phyloP scores from a whole-genome alignment of 2,329 filamentous ascomycete species.

The Arthrobotrys sphaeroides region DNA sequence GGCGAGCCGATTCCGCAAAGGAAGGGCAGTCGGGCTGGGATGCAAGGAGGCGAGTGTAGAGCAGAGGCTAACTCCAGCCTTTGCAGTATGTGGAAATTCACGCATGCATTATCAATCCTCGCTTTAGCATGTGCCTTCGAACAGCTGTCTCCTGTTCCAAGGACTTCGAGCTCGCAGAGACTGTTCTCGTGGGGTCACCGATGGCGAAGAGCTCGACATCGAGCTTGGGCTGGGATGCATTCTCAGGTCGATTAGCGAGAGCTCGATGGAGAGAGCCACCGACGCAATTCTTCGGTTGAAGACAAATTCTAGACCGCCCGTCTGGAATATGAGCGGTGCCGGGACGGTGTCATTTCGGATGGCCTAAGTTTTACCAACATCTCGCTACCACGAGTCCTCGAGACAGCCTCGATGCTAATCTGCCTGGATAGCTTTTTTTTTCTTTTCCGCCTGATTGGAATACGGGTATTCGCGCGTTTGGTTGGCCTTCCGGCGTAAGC shows the following conservation, averaged over 20 bases:
- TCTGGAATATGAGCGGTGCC: not conserved
- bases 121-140: not conserved
- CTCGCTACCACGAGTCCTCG: not conserved
- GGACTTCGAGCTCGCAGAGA: too few species aligned
- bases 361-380: not conserved
- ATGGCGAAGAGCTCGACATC: not conserved
- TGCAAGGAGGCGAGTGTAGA: conserved; percentile 19
- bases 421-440: too few species aligned
- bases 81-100: not conserved
- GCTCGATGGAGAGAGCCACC: conserved; percentile 4
- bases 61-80: not conserved
- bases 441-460: conserved; percentile 5
- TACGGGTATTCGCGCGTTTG: not conserved
- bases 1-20: conserved; percentile 33
- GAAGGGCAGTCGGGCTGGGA: conserved; percentile 14
- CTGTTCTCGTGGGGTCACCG: too few species aligned
- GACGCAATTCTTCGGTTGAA: not conserved
- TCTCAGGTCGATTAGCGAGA: conserved; percentile 28
- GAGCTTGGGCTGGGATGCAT: not conserved
- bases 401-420: too few species aligned
- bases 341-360: not conserved
- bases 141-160: not conserved
- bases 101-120: not conserved
- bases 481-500: not conserved
- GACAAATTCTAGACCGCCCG: conserved; percentile 9